A percentile compares a stretch with the other conserved stretches of the same genome.
phyloP scores from a whole-genome alignment of 2,329 filamentous ascomycete species.

The Cadophora sp. region DNA sequence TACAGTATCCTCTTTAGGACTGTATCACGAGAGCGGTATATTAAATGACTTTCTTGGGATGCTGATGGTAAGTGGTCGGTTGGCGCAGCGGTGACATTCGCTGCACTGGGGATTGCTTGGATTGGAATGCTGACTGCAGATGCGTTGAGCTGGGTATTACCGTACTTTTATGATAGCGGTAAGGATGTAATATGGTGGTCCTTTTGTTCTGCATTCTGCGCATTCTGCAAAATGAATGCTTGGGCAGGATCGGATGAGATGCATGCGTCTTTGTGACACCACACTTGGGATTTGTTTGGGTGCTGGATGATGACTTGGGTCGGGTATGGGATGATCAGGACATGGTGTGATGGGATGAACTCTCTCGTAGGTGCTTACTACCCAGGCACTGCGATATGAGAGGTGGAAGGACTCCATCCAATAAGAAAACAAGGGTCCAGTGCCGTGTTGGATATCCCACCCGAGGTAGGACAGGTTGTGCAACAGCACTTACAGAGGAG shows the following conservation, averaged over 20 bases:
- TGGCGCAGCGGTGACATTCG: not conserved
- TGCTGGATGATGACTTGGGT: not conserved
- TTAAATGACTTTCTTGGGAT: not conserved
- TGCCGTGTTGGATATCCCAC: too few relatives aligned
- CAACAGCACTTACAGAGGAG: too few relatives aligned
- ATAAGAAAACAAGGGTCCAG: not conserved
- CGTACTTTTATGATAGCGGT: not conserved
- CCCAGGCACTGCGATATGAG: not conserved
- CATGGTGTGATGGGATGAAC: not conserved
- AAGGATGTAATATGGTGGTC: not conserved
- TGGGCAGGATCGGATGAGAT: not conserved
- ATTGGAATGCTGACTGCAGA: not conserved
- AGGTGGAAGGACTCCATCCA: not conserved
- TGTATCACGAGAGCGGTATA: conserved; percentile 9
- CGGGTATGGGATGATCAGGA: not conserved
- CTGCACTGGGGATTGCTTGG: not conserved
- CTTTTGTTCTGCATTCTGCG: not conserved
- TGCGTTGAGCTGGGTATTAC: not conserved
- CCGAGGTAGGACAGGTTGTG: too few relatives aligned
- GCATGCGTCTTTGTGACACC: not conserved
- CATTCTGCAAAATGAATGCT: not conserved
- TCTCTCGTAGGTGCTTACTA: not conserved
- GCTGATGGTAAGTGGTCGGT: not conserved
- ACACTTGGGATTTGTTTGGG: not conserved
- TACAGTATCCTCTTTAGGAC: not conserved